Percentiles rank a stretch among this genome's conserved stretches.
phyloP scores from a whole-genome alignment of 208 protist species.

The Crithidia fasciculata region DNA sequence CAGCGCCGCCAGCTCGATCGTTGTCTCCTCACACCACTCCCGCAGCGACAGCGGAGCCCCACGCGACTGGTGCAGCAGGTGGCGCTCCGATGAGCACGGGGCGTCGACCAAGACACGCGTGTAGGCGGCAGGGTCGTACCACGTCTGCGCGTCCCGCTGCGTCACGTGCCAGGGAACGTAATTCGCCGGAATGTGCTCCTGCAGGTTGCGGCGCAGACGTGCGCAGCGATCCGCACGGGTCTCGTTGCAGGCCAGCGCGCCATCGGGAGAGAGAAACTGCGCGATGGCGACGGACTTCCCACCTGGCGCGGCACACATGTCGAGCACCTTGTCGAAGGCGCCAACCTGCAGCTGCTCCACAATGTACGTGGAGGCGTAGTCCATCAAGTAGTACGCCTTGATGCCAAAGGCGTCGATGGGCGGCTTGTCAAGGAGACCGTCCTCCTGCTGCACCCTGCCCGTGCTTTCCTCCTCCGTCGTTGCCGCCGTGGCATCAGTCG shows the following conservation, averaged over 20 bases:
- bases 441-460: background rate
- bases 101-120: conserved; percentile 91
- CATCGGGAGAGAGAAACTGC: conserved; percentile 77
- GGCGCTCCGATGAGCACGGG: conserved; percentile 93
- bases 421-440: conserved; percentile 40
- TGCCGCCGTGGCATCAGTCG: background rate
- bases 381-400: conserved; percentile 79
- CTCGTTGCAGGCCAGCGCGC: conserved; percentile 81
- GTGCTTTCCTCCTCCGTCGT: background rate
- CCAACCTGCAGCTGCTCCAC: conserved; percentile 81
- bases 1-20: conserved; percentile 37
- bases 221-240: conserved; percentile 54
- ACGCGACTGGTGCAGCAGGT: conserved; percentile 77
- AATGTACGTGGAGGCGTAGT: conserved; percentile 76
- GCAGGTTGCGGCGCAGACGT: conserved; percentile 70
- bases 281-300: conserved; percentile 80
- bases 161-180: conserved; percentile 61
- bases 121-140: conserved; percentile 68
- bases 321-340: conserved; percentile 78
- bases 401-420: conserved; percentile 68
- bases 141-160: conserved; percentile 77
- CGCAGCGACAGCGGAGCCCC: conserved; percentile 39
- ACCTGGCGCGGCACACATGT: conserved; percentile 83
- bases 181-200: conserved; percentile 75
- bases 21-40: conserved; percentile 59